Evolutionary conservation across 2,329 filamentous ascomycete genomes (phyloP).

Genomic region (Talaromyces sp.): DNA sequence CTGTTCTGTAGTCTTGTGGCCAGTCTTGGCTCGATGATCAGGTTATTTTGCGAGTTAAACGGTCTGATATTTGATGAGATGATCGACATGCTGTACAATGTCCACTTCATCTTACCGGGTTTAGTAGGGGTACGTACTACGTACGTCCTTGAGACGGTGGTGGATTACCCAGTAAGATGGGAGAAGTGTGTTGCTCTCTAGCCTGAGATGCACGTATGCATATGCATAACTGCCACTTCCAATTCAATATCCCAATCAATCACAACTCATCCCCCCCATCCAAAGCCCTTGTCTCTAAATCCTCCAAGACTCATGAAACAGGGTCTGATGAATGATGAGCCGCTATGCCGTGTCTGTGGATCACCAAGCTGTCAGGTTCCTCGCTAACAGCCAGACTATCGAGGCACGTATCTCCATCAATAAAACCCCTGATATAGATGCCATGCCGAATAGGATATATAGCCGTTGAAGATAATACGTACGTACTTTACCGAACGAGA

Average conservation of each 20-base stretch:
- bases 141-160: neutral
- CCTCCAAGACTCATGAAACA: neutral
- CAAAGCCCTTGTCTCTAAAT: neutral
- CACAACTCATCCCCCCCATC: neutral
- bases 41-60: neutral
- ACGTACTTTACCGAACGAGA: no score
- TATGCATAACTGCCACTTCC: neutral
- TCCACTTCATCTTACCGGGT: neutral
- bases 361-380: neutral
- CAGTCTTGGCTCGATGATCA: neutral
- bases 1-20: neutral
- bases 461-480: neutral
- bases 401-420: neutral
- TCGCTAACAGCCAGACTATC: neutral
- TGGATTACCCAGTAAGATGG: no score
- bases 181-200: no score
- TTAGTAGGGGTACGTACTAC: neutral
- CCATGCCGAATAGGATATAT: slow-evolving; percentile 2
- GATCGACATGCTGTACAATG: neutral
- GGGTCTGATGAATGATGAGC: neutral
- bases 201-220: no score
- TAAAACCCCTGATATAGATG: neutral
- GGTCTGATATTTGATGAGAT: neutral
- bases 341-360: neutral
- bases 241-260: neutral